phyloP scores from a whole-genome alignment of 441 rosid genomes.

The Erodium moschatum region DNA sequence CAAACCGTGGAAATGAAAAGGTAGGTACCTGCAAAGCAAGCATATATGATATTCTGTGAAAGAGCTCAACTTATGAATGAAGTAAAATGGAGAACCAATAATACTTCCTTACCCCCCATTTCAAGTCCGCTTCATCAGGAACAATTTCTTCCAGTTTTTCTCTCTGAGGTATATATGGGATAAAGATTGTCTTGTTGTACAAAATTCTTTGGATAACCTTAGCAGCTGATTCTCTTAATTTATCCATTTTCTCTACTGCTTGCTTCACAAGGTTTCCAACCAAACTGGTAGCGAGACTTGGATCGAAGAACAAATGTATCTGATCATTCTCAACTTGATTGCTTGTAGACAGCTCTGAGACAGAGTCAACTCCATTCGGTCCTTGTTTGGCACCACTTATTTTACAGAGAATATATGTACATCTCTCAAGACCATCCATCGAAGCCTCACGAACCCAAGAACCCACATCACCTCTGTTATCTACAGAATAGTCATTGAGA shows the following conservation, averaged over 20 bases:
- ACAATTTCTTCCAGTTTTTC: conserved; percentile 61
- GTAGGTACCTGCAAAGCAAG: conserved; percentile 63
- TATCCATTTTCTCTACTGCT: conserved; percentile 94
- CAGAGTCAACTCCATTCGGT: conserved; percentile 21
- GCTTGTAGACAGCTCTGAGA: conserved; percentile 19
- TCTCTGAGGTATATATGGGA: conserved; percentile 64
- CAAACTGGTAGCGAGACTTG: conserved; percentile 48
- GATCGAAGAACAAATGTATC: conserved; percentile 37
- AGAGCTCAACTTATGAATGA: conserved; percentile 6
- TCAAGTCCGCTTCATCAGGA: conserved; percentile 45
- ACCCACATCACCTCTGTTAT: conserved; percentile 96
- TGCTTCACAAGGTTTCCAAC: conserved; percentile 69
- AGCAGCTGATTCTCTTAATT: conserved; percentile 82
- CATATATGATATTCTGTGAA: conserved; percentile 14
- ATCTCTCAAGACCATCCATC: conserved; percentile 76
- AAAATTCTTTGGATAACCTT: conserved; percentile 66
- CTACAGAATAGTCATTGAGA: conserved; percentile 85
- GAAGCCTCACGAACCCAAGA: conserved; percentile 99
- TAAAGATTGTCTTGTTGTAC: conserved; percentile 38
- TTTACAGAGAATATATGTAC: conserved; percentile 66
- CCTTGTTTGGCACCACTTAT: conserved; percentile 21
- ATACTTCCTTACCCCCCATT: conserved; percentile 63
- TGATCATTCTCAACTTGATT: conserved; percentile 24
- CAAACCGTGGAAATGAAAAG: conserved; percentile 72
- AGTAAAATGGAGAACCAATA: conserved; percentile 17